Base-by-base conservation (phyloP, 192 early-diverging fungal species). In the Dissophora ornata region DNA sequence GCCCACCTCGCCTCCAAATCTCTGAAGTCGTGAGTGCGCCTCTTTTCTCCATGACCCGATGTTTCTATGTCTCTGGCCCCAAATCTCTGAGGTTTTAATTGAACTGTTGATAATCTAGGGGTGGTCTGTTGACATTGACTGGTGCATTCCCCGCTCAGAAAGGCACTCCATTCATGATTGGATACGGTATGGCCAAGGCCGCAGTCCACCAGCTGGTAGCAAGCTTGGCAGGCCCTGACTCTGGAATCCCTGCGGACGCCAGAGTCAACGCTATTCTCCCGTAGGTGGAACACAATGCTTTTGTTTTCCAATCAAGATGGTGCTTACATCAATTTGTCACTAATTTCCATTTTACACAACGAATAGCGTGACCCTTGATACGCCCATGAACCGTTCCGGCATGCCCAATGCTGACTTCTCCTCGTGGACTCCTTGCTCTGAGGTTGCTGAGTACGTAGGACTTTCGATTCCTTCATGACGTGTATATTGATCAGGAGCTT, bases 101-200 rank as follows among this genome's bases (percentile, higher is more conserved):
- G 2, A 21, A 15, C 40, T 26, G 18, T 45, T 6, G 10, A 4
- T n/a, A 16, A 45, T 45, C 9, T 80, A 87, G 87, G 29, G 73
- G 51, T 18, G 95, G 95, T 8, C 69, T 98, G 34, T 84, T 98
- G 63, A 84, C 87, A 11, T 82, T 97, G 59, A 91, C 92, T 15
- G 95, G 95, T 10, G 94, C 94, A 9, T 82, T 79, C 24, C 87
- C 93, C 13, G 93, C 92, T 15, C 77, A 81, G 12, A 79, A 85
- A 33, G 89, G 87, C 28, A 97, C 95, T 1, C 95, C 93, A 9
- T 79, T 79, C 58, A 79, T 79, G 77, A 88, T 96, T 58, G 95
- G 94, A 15, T 98, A 99, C 71, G 97, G 97, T 30, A 81, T 95
- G 77, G 94, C 95, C 46, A 99, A 99, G 77, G 94, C 95, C 15